Evolutionary conservation across 495 filamentous ascomycete species (phyloP).

Genomic region (Cercophora samala): DNA sequence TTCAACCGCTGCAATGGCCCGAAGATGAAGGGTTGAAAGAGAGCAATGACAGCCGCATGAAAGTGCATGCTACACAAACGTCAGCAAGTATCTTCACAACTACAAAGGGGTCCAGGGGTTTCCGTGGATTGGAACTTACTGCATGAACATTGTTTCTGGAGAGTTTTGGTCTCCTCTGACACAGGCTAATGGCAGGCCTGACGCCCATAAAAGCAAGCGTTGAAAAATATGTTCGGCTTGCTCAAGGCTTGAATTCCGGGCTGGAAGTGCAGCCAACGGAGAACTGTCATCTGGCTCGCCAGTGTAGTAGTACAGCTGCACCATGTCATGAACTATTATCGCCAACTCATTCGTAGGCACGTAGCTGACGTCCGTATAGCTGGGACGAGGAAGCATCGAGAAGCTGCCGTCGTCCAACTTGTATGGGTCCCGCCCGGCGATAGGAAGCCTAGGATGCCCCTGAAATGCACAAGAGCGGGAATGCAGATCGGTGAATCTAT

Average conservation of each 20-base stretch:
- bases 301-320: background rate
- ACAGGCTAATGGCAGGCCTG: background rate
- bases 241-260: background rate
- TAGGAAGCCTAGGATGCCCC: background rate
- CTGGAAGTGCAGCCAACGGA: no score
- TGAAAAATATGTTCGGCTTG: background rate
- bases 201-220: background rate
- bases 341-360: background rate
- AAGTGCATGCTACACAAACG: background rate
- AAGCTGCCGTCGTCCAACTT: background rate
- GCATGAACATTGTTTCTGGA: conserved; percentile 1
- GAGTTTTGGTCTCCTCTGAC: conserved; percentile 3
- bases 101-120: background rate
- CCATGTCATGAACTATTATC: conserved; percentile 1
- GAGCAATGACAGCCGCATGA: background rate
- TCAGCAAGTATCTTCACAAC: background rate
- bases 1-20: background rate
- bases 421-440: background rate
- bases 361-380: background rate
- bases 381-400: background rate
- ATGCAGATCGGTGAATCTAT: background rate
- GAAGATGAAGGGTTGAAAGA: background rate
- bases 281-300: background rate
- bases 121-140: background rate
- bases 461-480: background rate